Percentiles rank a stretch among this genome's conserved stretches.
phyloP scores from a whole-genome alignment of 768 basidiomycete genomes.

The Austroboletus eburneus region DNA sequence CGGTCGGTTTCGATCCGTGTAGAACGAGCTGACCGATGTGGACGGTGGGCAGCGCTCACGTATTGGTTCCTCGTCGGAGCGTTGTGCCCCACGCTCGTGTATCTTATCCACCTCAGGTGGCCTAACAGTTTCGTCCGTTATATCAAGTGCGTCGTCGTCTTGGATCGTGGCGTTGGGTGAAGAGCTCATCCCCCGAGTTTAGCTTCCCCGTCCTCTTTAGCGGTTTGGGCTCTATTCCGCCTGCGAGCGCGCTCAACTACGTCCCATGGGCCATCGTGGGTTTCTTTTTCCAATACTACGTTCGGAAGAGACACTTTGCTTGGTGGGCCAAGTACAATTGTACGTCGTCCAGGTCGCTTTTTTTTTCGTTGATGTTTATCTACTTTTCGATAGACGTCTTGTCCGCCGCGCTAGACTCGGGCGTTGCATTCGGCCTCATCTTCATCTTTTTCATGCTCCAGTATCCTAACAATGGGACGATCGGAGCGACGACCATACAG shows the following conservation, averaged over 20 bases:
- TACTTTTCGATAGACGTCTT: conserved; percentile 43
- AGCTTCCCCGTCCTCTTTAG: conserved; percentile 49
- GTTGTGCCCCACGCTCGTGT: conserved; percentile 53
- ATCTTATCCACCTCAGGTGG: conserved; percentile 51
- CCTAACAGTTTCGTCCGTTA: conserved; percentile 59
- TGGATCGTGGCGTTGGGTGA: no score
- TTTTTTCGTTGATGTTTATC: conserved; percentile 13
- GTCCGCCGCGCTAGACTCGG: conserved; percentile 70
- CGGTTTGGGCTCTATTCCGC: conserved; percentile 58
- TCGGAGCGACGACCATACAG: conserved; percentile 50
- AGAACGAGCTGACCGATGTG: neutral
- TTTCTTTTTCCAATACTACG: conserved; percentile 60
- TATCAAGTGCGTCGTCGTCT: conserved; percentile 46
- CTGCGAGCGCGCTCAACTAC: conserved; percentile 63
- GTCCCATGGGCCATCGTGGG: conserved; percentile 64
- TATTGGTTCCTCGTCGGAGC: conserved; percentile 81
- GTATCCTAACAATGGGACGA: conserved; percentile 57
- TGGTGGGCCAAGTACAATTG: conserved; percentile 63
- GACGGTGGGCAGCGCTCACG: conserved; percentile 34
- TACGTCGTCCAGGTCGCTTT: conserved; percentile 20
- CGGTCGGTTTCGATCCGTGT: neutral
- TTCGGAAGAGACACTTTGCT: conserved; percentile 56
- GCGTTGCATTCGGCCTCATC: conserved; percentile 55
- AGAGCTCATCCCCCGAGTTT: conserved; percentile 2
- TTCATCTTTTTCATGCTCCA: conserved; percentile 62